Conservation (phyloP, 768 basidiomycete species). For the Tricholoma terreum region DNA sequence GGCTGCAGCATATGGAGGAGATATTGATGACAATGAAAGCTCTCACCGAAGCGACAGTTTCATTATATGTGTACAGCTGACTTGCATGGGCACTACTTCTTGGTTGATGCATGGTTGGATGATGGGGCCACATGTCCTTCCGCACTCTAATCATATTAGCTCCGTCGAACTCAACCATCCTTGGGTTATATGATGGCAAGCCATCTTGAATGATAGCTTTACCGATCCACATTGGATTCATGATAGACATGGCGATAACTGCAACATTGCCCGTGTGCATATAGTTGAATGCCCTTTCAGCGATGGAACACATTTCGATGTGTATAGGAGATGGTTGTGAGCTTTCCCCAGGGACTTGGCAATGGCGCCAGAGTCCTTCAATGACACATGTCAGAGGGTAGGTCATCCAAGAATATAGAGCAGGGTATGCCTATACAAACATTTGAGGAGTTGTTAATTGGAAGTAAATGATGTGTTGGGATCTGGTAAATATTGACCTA, state of each 20-base stretch:
- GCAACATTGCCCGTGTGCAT: neutral
- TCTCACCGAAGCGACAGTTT: too few relatives aligned
- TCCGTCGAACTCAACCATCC: neutral
- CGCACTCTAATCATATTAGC: neutral
- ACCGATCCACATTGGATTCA: neutral
- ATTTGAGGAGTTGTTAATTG: neutral
- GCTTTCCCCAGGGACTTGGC: neutral
- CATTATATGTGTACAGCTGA: too few relatives aligned
- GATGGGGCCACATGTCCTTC: neutral
- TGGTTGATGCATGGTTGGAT: neutral
- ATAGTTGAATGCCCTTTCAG: neutral
- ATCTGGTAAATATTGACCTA: neutral
- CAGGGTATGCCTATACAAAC: neutral
- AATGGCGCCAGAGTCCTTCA: too few relatives aligned
- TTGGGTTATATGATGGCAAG: neutral
- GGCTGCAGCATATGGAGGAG: too few relatives aligned
- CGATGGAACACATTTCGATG: neutral
- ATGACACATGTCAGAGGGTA: neutral
- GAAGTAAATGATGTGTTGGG: too few relatives aligned
- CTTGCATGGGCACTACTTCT: neutral
- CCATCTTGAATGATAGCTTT: neutral
- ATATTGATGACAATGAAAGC: too few relatives aligned
- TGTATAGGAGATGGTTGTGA: neutral
- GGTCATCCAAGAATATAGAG: neutral
- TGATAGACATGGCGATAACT: neutral